These are phyloP conservation scores for Pugionium cornutum DNA, from an alignment of 345 rosid genomes.

Conservation along the genomic window DNA sequence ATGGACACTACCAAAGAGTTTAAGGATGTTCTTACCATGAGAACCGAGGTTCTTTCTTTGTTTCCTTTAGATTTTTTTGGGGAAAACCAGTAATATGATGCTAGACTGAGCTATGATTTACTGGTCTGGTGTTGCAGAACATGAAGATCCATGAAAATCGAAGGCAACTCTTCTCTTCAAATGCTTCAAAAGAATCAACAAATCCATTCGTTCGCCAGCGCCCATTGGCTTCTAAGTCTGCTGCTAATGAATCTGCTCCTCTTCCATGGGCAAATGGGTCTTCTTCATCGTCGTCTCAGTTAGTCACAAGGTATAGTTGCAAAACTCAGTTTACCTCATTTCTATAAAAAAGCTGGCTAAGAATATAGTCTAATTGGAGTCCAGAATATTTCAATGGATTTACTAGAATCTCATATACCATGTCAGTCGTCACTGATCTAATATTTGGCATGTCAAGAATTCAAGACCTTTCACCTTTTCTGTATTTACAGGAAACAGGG, in stretches of 20 bases:
- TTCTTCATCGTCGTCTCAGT: constrained; percentile 47
- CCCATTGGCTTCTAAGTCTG: constrained; percentile 62
- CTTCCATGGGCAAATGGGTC: constrained; percentile 76
- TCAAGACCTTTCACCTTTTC: constrained; percentile 3
- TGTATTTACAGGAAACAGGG: constrained; percentile 50
- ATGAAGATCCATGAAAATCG: constrained; percentile 75
- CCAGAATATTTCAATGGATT: background rate
- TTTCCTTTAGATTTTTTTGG: constrained; percentile 8
- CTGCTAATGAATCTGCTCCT: constrained; percentile 53
- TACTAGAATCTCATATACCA: background rate
- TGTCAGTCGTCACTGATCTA: background rate
- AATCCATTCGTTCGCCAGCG: constrained; percentile 83
- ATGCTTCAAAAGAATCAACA: constrained; percentile 62
- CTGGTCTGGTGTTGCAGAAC: constrained; percentile 51
- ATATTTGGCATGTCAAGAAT: constrained; percentile 14
- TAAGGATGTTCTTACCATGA: constrained; percentile 79
- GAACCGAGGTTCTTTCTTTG: constrained; percentile 64
- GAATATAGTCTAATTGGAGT: constrained; percentile 5
- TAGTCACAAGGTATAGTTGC: constrained; percentile 41
- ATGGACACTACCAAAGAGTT: constrained; percentile 86
- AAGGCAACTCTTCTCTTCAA: constrained; percentile 74
- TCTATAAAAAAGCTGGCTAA: constrained; percentile 12
- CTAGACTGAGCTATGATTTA: constrained; percentile 15
- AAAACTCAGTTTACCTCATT: constrained; percentile 5
- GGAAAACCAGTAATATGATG: background rate